Base-by-base conservation (phyloP, 192 early-diverging fungal species). In the Podochytrium sp. region DNA sequence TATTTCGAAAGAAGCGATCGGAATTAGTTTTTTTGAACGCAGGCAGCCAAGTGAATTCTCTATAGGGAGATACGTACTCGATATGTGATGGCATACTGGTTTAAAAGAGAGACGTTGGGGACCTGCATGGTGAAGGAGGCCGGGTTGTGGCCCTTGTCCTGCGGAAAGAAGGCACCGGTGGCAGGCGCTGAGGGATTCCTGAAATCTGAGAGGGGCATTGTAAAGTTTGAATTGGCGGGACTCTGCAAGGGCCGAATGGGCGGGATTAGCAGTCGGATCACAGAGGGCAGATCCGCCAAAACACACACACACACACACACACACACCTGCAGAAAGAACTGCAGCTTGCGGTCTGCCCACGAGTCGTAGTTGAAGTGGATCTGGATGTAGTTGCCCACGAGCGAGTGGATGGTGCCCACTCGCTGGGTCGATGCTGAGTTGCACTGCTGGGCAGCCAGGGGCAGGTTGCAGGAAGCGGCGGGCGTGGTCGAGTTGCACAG, bases 161-260 rank as follows among this genome's bases (percentile, higher is more conserved):
- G 66, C 6, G 66, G 66, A n/a, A 53, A 69, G 55, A 69, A 69
- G 6, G 66, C 32, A 23, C 57, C 69, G 2, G 27, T n/a, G 6
- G 25, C 10, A 42, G 69, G 57, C 27, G 38, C 42, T 2, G 27
- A 14, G 16, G 53, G 56, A 47, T 60, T 43, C 32, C 27, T 33
- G 29, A 23, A 60, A 27, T 47, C 23, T 10, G 40, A 7, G 1
- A 65, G 29, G 20, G 63, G 38, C 2, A 29, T 30, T 30, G 55
- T 61, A 18, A 29, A 35, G 35, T 61, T n/a, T 61, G 59, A 25
- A 39, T 39, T 35, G 1, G 3, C n/a, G n/a, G n/a, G n/a, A n/a
- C n/a, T n/a, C n/a, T n/a, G n/a, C n/a, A n/a, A n/a, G n/a, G n/a
- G n/a, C n/a, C n/a, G n/a, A n/a, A n/a, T n/a, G n/a, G n/a, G n/a